phyloP scores from a whole-genome alignment of 805 yeast species.

The Metschnikowia proteae region DNA sequence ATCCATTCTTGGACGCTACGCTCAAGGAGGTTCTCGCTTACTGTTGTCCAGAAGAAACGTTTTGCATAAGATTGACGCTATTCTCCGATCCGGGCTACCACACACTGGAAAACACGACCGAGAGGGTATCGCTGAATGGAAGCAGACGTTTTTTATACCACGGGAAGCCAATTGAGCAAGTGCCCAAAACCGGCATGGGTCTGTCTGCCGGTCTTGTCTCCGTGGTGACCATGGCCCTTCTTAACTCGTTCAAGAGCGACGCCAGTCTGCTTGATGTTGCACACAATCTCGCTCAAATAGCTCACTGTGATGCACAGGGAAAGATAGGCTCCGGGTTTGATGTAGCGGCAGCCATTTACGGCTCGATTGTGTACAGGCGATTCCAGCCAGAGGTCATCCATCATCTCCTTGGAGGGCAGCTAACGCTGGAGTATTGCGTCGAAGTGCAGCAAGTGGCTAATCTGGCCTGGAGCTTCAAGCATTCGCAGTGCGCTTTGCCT shows the following conservation, averaged over 20 bases:
- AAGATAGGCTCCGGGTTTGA: conserved; percentile 97
- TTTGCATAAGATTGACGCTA: conserved; percentile 48
- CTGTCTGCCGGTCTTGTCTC: conserved; percentile 93
- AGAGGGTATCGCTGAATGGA: conserved; percentile 33
- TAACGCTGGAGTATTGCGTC: conserved; percentile 4
- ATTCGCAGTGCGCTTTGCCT: conserved; percentile 60
- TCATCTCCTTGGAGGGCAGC: conserved; percentile 28
- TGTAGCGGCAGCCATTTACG: conserved; percentile 92
- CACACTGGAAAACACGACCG: conserved; percentile 54
- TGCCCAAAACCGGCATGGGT: conserved; percentile 93
- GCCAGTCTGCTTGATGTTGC: conserved; percentile 31
- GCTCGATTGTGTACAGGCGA: conserved; percentile 78
- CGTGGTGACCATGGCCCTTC: conserved; percentile 67
- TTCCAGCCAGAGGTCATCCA: conserved; percentile 57
- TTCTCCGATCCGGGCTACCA: conserved; percentile 89
- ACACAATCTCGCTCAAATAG: conserved; percentile 82
- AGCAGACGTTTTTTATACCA: conserved; percentile 57
- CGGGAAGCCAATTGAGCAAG: conserved; percentile 54
- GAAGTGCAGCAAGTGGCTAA: conserved; percentile 38
- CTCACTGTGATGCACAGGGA: conserved; percentile 92
- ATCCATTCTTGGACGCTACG: conserved; percentile 75
- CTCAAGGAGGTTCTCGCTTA: conserved; percentile 55
- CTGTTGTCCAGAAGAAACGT: conserved; percentile 28
- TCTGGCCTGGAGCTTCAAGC: conserved; percentile 59
- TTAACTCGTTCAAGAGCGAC: conserved; percentile 32